Base-by-base conservation (phyloP, 2,329 filamentous ascomycete genomes). In the Fusarium clavum region DNA sequence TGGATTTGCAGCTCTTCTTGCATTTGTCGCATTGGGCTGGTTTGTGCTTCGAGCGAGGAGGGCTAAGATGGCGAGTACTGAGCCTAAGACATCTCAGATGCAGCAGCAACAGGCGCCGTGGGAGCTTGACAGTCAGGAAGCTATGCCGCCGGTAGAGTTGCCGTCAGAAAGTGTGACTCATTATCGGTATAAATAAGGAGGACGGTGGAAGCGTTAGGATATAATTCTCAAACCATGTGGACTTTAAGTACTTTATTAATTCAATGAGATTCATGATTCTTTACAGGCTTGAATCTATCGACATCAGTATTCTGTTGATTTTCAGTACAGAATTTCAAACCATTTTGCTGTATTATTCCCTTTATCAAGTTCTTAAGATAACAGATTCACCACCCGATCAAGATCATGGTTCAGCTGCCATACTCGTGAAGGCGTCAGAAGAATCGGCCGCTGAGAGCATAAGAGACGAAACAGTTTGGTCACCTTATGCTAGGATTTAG, bases 11-110 rank as follows among this genome's bases (percentile, higher is more conserved):
- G 55, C 13, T n/a, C 44, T 61, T 44, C 6, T 3, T 25, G 45
- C 12, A 10, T 16, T 61, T 7, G 10, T 18, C 0, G 59, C n/a
- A 4, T n/a, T 61, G 1, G 34, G 13, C 0, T 61, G 59, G 55
- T 61, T 61, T 45, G 24, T 61, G 2, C 20, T 52, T 8, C 55
- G 56, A 7, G 24, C 38, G 38, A 61, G 58, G n/a, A 61, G 56
- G 1, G 16, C 14, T 25, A 61, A 61, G 24, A 13, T 61, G 18
- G 24, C 29, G 2, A 25, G 11, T 41, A 14, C 11, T 1, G 14
- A 24, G 1, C 12, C 22, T 5, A 44, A 44, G 8, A 24, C 20
- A 9, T 13, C 55, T 30, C 13, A n/a, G 5, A 41, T 49, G n/a
- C 22, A 61, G 8, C 38, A 18, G 34, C 44, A 52, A 38, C 16